Conservation (phyloP, 768 basidiomycete species). For the Podaxis mareebaensis region DNA sequence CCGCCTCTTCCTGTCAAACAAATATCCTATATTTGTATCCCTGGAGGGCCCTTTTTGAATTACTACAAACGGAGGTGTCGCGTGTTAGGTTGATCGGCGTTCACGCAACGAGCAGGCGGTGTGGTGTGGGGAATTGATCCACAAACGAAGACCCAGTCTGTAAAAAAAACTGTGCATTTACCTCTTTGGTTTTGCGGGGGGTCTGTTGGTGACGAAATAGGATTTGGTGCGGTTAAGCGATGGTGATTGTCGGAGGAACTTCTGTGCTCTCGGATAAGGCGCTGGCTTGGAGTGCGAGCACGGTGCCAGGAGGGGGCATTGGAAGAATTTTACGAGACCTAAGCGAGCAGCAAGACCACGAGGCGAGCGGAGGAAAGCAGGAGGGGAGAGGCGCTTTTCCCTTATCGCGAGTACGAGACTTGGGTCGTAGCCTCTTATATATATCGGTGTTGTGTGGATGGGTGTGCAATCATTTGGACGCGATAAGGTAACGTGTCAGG, state of each 20-base stretch:
- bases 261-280: background rate
- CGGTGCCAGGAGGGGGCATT: background rate
- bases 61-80: background rate
- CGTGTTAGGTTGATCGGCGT: background rate
- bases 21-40: background rate
- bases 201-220: background rate
- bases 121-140: background rate
- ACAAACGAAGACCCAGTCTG: background rate
- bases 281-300: background rate
- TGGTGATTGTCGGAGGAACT: background rate
- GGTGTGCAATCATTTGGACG: background rate
- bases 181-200: background rate
- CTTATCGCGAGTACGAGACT: background rate
- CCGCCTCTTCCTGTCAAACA: background rate
- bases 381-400: background rate
- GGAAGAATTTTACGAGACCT: background rate
- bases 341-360: background rate
- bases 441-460: background rate
- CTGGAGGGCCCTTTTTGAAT: background rate
- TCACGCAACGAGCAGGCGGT: background rate
- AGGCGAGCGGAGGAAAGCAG: background rate
- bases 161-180: background rate
- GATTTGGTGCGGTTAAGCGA: background rate
- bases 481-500: slow-evolving; percentile 10
- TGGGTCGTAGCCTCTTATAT: background rate